A percentile compares a stretch with the other conserved stretches of the same genome.
Evolutionary conservation across 2,329 filamentous ascomycete species (phyloP).

Genomic region (Lecanoromycetidae sp.): DNA sequence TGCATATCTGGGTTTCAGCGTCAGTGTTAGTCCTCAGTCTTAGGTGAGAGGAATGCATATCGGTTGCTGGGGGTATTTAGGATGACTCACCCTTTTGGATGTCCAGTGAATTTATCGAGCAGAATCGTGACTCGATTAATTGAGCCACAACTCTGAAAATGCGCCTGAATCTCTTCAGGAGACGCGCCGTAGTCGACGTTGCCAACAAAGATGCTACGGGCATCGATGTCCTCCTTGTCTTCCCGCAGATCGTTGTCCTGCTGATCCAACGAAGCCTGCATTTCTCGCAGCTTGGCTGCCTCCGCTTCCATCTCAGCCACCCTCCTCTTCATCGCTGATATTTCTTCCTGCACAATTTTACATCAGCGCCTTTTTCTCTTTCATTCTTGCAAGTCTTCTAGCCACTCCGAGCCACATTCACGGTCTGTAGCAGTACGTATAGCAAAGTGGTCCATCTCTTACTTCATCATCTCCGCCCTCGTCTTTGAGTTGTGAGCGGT

Average conservation of each 20-base stretch:
- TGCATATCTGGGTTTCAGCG: slow-evolving; percentile 57
- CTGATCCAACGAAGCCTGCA: slow-evolving; percentile 76
- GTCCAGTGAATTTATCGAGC: slow-evolving; percentile 94
- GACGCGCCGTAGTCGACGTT: slow-evolving; percentile 97
- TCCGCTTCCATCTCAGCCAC: slow-evolving; percentile 87
- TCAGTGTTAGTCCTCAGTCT: slow-evolving; percentile 16
- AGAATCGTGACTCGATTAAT: slow-evolving; percentile 98
- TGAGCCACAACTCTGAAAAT: slow-evolving; percentile 92
- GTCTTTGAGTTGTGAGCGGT: slow-evolving; percentile 15
- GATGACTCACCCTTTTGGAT: slow-evolving; percentile 84
- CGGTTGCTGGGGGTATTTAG: slow-evolving; percentile 1
- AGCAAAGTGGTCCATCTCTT: slow-evolving; percentile 18
- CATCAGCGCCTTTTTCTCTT: slow-evolving; percentile 18
- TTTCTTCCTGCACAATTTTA: slow-evolving; percentile 50
- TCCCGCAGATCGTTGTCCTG: slow-evolving; percentile 73
- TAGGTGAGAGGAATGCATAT: slow-evolving; percentile 25
- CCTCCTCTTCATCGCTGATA: slow-evolving; percentile 73
- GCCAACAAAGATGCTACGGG: slow-evolving; percentile 91
- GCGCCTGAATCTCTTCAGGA: slow-evolving; percentile 94
- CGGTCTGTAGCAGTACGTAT: slow-evolving; percentile 1
- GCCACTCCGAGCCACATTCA: slow-evolving; percentile 8
- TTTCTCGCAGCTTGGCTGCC: slow-evolving; percentile 72
- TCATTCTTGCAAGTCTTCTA: slow-evolving; percentile 11
- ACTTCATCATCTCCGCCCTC: slow-evolving; percentile 20
- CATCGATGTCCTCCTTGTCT: slow-evolving; percentile 91